These are phyloP conservation scores for Microcos paniculata DNA, from an alignment of 345 rosid species.

Conservation along the genomic window DNA sequence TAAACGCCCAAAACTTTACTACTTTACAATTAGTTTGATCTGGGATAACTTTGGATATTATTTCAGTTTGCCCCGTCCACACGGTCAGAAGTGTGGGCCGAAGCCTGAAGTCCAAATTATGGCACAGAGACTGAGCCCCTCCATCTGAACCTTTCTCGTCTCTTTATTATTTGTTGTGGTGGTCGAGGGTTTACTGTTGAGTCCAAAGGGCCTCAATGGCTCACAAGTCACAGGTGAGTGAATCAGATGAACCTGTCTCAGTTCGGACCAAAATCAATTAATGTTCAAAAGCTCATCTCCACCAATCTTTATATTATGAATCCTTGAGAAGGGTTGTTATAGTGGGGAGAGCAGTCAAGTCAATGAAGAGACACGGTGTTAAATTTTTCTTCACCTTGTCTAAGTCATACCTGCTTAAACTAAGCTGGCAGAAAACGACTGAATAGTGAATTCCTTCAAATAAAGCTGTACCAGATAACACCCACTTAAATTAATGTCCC, in stretches of 20 bases:
- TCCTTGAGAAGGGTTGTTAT: neutral
- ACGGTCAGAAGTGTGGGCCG: too few species aligned
- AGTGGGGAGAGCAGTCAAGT: neutral
- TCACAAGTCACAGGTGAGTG: neutral
- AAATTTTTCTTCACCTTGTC: neutral
- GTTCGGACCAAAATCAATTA: neutral
- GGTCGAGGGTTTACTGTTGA: neutral
- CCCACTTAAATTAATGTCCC: neutral
- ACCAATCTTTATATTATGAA: too few species aligned
- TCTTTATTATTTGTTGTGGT: too few species aligned
- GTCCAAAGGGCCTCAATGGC: neutral
- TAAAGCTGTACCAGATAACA: neutral
- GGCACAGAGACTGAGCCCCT: too few species aligned
- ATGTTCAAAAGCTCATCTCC: too few species aligned
- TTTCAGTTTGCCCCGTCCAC: too few species aligned
- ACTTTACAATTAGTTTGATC: too few species aligned
- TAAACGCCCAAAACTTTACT: too few species aligned
- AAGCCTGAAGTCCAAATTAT: too few species aligned
- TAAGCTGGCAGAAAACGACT: conserved; percentile 1
- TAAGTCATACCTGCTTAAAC: neutral
- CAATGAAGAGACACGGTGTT: neutral
- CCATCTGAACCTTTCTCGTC: neutral
- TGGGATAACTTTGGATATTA: too few species aligned
- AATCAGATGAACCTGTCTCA: neutral
- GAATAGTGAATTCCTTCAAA: neutral